A percentile compares a stretch with the other conserved stretches of the same genome.
phyloP scores from a whole-genome alignment of 2,329 filamentous ascomycete genomes.

The Coniochaeta sp. region DNA sequence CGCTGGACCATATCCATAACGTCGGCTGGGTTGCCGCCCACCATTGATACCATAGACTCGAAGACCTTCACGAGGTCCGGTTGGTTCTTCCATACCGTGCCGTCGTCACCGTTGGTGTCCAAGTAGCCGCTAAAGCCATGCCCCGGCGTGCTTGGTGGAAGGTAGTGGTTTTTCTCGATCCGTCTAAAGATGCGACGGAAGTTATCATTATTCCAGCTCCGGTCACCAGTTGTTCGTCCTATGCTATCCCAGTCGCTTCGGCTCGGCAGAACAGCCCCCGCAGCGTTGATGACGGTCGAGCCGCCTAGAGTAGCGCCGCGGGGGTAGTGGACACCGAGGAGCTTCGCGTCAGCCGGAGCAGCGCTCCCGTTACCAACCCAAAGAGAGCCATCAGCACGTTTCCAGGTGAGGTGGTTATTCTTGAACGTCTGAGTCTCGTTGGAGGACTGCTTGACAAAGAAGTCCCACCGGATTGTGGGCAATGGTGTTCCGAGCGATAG shows the following conservation, averaged over 20 bases:
- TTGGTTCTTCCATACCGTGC: too few species aligned
- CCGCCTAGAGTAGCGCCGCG: conserved; percentile 28
- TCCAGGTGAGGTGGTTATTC: too few species aligned
- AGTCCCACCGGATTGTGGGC: conserved; percentile 45
- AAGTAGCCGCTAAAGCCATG: conserved; percentile 21
- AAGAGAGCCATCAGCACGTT: too few species aligned
- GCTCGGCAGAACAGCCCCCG: conserved; percentile 28
- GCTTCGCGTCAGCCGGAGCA: conserved; percentile 21
- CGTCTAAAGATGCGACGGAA: conserved; percentile 49
- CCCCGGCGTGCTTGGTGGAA: too few species aligned
- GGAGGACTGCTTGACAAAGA: conserved; percentile 53
- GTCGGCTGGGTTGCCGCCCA: too few species aligned
- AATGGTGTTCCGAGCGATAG: too few species aligned
- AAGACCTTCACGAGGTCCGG: too few species aligned
- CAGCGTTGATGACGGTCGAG: conserved; percentile 26
- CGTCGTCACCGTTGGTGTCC: conserved; percentile 42
- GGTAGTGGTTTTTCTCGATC: conserved; percentile 32
- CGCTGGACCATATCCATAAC: too few species aligned
- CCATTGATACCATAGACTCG: too few species aligned
- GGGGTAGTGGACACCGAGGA: conserved; percentile 27
- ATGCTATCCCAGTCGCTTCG: conserved; percentile 33
- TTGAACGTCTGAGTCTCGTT: conserved; percentile 38
- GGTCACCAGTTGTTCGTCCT: conserved; percentile 30
- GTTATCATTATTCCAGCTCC: conserved; percentile 36
- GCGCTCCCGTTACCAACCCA: too few species aligned